Evolutionary conservation across 208 protist genomes (phyloP).

Genomic region (Acanthamoeba triangularis): DNA sequence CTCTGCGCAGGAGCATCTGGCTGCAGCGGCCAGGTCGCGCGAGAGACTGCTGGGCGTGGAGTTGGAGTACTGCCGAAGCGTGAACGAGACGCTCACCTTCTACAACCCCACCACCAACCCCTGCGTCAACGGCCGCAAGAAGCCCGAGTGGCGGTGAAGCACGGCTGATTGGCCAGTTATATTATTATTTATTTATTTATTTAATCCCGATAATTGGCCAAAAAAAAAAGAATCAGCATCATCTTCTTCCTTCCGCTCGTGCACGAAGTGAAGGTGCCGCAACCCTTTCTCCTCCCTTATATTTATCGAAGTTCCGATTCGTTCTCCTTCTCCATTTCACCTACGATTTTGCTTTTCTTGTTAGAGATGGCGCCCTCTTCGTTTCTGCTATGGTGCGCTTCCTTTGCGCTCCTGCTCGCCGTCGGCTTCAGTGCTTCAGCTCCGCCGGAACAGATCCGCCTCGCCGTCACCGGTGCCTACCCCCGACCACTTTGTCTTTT

Average conservation of each 20-base stretch:
- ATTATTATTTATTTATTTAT: not conserved
- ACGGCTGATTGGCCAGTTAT: not conserved
- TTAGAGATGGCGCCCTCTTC: not conserved
- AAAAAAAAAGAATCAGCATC: too few relatives aligned
- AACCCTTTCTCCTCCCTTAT: too few relatives aligned
- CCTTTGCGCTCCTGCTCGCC: not conserved
- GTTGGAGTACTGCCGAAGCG: slow-evolving; percentile 38
- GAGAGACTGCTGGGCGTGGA: not conserved
- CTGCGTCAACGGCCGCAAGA: not conserved
- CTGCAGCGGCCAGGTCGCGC: not conserved
- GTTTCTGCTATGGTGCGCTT: not conserved
- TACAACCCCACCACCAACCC: not conserved
- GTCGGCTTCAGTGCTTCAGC: not conserved
- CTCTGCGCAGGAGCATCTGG: too few relatives aligned
- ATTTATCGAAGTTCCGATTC: too few relatives aligned
- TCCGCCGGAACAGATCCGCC: not conserved
- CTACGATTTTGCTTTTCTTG: too few relatives aligned
- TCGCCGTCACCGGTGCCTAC: not conserved
- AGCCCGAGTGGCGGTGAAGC: not conserved
- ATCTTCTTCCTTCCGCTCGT: too few relatives aligned
- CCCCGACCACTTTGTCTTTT: too few relatives aligned
- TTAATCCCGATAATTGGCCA: not conserved
- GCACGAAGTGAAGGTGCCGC: too few relatives aligned
- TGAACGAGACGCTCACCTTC: slow-evolving; percentile 8
- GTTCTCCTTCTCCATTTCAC: too few relatives aligned